These are phyloP conservation scores for Rhizophora apiculata DNA, from an alignment of 345 rosid species.

Conservation along the genomic window DNA sequence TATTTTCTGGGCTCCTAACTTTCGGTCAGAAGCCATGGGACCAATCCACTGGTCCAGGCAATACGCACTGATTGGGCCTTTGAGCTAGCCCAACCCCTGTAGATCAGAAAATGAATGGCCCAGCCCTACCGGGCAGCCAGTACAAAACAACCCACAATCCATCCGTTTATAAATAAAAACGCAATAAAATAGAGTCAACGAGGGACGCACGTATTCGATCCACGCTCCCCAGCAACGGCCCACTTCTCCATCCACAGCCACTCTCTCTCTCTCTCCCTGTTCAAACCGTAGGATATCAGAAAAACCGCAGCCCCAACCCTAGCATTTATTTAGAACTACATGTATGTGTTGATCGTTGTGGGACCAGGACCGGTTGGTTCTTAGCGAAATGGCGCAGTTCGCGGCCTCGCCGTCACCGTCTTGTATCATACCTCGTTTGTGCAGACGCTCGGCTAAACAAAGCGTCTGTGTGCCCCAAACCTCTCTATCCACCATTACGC, in stretches of 20 bases:
- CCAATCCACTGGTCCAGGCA: too few species aligned
- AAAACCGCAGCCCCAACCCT: too few species aligned
- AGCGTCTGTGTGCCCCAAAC: conserved; percentile 17
- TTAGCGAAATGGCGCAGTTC: conserved; percentile 1
- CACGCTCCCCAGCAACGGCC: background rate
- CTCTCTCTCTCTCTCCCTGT: background rate
- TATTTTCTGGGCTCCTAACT: too few species aligned
- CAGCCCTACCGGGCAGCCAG: too few species aligned
- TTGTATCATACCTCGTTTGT: conserved; percentile 43
- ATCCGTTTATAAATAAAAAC: too few species aligned
- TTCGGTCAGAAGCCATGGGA: too few species aligned
- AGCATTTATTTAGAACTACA: background rate
- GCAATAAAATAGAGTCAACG: background rate
- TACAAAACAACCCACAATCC: too few species aligned
- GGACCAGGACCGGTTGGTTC: background rate
- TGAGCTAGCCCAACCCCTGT: too few species aligned
- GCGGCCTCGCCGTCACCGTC: conserved; percentile 44
- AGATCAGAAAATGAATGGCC: too few species aligned
- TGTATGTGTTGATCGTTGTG: conserved; percentile 30
- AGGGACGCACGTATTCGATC: conserved; percentile 38
- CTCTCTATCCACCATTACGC: conserved; percentile 23
- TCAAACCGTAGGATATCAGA: too few species aligned
- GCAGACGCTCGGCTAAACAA: conserved; percentile 24
- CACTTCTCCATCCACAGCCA: background rate
- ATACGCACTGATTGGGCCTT: too few species aligned